These are phyloP conservation scores for Russula abietina DNA, from an alignment of 768 basidiomycete genomes.

Conservation along the genomic window DNA sequence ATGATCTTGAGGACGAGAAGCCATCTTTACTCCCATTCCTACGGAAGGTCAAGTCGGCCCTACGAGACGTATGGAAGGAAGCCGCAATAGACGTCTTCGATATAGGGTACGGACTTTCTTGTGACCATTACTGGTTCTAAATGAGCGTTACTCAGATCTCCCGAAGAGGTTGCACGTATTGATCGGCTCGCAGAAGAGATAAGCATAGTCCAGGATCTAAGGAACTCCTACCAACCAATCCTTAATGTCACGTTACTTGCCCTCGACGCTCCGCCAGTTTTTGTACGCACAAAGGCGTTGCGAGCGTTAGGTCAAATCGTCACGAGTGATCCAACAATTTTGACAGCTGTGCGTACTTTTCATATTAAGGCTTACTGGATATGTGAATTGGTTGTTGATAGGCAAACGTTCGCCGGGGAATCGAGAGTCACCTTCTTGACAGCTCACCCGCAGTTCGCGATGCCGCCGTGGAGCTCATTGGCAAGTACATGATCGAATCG, in stretches of 20 bases:
- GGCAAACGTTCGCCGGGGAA: slow-evolving; percentile 75
- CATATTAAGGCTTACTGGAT: background rate
- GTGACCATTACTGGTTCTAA: background rate
- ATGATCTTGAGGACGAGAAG: slow-evolving; percentile 28
- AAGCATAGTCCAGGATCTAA: slow-evolving; percentile 67
- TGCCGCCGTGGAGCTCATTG: slow-evolving; percentile 93
- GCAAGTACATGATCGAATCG: slow-evolving; percentile 91
- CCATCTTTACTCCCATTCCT: slow-evolving; percentile 45
- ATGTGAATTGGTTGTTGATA: slow-evolving; percentile 30
- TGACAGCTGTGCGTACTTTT: slow-evolving; percentile 54
- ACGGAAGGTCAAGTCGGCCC: slow-evolving; percentile 50
- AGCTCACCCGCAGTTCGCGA: slow-evolving; percentile 93
- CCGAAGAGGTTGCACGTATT: slow-evolving; percentile 62
- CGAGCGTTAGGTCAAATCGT: slow-evolving; percentile 86
- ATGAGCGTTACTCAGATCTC: slow-evolving; percentile 40
- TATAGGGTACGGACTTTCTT: slow-evolving; percentile 50
- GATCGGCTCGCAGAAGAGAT: slow-evolving; percentile 71
- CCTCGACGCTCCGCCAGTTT: slow-evolving; percentile 80
- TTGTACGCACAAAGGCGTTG: slow-evolving; percentile 91
- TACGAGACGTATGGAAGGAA: slow-evolving; percentile 72
- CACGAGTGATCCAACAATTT: slow-evolving; percentile 78
- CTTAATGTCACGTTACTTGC: slow-evolving; percentile 71
- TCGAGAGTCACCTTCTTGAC: slow-evolving; percentile 87
- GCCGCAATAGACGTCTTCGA: slow-evolving; percentile 71
- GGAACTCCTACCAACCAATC: slow-evolving; percentile 78